These are phyloP conservation scores for Arctium lappa DNA, from an alignment of 129 eudicot species.

Conservation along the genomic window DNA sequence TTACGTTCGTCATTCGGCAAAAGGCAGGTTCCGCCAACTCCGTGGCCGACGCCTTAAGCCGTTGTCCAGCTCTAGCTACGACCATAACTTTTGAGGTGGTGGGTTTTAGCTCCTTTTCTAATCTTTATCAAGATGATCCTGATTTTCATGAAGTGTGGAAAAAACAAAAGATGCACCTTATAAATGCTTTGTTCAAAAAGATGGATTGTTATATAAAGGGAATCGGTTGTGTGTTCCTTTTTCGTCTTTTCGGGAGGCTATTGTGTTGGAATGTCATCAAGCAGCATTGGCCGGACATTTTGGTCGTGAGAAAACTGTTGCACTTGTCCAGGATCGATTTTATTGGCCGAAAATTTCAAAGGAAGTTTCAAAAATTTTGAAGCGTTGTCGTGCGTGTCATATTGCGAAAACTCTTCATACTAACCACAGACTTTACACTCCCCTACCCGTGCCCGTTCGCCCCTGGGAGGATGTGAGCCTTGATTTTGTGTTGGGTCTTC, in stretches of 20 bases:
- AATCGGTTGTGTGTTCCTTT: too few relatives aligned
- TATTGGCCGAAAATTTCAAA: too few relatives aligned
- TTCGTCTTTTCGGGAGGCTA: too few relatives aligned
- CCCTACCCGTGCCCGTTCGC: not conserved
- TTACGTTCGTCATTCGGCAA: not conserved
- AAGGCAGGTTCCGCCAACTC: not conserved
- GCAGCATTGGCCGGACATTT: too few relatives aligned
- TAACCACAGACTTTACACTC: slow-evolving; percentile 1
- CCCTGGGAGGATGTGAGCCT: not conserved
- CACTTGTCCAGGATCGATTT: too few relatives aligned
- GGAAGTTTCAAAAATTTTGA: not conserved
- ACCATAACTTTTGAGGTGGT: not conserved
- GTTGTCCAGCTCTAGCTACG: not conserved
- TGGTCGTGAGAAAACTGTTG: too few relatives aligned
- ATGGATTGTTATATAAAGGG: too few relatives aligned
- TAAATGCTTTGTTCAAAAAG: too few relatives aligned
- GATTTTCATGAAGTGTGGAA: too few relatives aligned
- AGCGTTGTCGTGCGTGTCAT: not conserved
- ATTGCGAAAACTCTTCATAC: not conserved
- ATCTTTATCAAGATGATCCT: not conserved
- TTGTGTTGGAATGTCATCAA: too few relatives aligned
- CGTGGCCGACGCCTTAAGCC: slow-evolving; percentile 12
- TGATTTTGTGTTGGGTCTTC: slow-evolving; percentile 8
- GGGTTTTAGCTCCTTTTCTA: not conserved
- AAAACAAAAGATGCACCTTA: too few relatives aligned